phyloP scores from a whole-genome alignment of 257 asterid genomes.

The Vinca minor region DNA sequence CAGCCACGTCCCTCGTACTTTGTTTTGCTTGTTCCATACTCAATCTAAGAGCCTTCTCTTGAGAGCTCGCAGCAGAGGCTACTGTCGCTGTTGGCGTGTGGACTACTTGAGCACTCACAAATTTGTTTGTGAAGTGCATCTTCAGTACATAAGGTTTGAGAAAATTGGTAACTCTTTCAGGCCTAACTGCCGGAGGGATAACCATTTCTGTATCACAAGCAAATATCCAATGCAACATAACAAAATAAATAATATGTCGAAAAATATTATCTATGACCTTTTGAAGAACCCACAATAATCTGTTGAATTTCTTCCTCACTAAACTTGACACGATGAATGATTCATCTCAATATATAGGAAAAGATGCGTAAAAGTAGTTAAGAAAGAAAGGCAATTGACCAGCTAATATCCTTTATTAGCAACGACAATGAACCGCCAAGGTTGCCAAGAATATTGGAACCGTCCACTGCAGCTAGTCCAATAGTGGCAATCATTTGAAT shows the following conservation, averaged over 20 bases:
- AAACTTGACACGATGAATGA: too few relatives aligned
- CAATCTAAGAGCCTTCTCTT: conserved; percentile 70
- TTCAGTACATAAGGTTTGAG: conserved; percentile 75
- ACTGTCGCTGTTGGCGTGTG: conserved; percentile 89
- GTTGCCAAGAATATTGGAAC: neutral
- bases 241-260: too few relatives aligned
- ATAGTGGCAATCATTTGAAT: neutral
- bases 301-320: too few relatives aligned
- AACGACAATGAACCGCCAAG: too few relatives aligned
- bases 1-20: conserved; percentile 73
- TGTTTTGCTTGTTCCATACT: conserved; percentile 51
- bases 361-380: too few relatives aligned
- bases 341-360: too few relatives aligned
- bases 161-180: conserved; percentile 56
- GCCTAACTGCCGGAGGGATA: conserved; percentile 56
- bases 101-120: conserved; percentile 70
- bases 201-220: conserved; percentile 50
- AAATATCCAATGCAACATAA: too few relatives aligned
- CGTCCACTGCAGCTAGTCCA: neutral
- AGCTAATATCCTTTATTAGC: neutral
- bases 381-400: neutral
- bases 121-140: conserved; percentile 85
- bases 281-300: too few relatives aligned
- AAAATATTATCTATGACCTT: too few relatives aligned
- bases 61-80: conserved; percentile 89